Evolutionary conservation across 257 asterid species (phyloP).

Genomic region (Jaltomata sinuosa): DNA sequence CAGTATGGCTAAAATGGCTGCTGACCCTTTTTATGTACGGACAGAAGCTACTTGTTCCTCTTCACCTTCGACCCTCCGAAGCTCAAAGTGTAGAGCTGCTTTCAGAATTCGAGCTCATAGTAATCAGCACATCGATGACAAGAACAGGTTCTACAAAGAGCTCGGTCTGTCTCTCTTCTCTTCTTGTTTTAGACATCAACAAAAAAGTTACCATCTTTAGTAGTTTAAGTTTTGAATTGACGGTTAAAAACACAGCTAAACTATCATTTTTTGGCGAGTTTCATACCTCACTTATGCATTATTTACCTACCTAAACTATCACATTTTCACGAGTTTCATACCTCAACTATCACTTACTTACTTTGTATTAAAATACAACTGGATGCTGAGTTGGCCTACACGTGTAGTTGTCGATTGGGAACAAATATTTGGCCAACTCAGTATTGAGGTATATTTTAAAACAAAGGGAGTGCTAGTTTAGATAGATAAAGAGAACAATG

Average conservation of each 20-base stretch:
- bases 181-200: neutral
- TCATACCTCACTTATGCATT: too few species aligned
- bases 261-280: neutral
- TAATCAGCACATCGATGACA: slow-evolving; percentile 25
- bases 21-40: slow-evolving; percentile 7
- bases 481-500: neutral
- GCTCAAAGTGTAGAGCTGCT: neutral
- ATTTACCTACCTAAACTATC: too few species aligned
- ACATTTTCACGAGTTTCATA: too few species aligned
- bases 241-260: neutral
- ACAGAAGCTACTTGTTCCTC: slow-evolving; percentile 1
- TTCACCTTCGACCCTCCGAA: neutral
- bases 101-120: slow-evolving; percentile 45
- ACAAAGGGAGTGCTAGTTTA: neutral
- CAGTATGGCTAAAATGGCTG: slow-evolving; percentile 42
- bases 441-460: neutral
- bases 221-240: neutral
- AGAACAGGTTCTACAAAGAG: slow-evolving; percentile 57
- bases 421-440: neutral
- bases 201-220: neutral
- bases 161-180: slow-evolving; percentile 30
- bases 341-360: too few species aligned
- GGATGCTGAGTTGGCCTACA: neutral
- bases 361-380: neutral
- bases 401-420: neutral